Percentiles rank a stretch among this genome's conserved stretches.
phyloP scores from a whole-genome alignment of 371 early-diverging fungal species.

The Rhizopus microsporus region DNA sequence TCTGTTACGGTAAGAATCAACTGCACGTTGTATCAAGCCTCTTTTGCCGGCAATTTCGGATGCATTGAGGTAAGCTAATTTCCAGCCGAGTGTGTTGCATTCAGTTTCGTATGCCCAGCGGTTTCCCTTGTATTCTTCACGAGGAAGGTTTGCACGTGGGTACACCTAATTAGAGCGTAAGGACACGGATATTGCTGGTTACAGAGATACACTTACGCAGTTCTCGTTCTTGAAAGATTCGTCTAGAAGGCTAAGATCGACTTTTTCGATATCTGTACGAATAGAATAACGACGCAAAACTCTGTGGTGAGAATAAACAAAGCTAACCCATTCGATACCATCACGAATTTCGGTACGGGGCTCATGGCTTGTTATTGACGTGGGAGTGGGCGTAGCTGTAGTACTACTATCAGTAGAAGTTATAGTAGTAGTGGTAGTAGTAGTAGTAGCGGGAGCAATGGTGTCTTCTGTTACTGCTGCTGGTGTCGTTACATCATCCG shows the following conservation, averaged over 20 bases:
- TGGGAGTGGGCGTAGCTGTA: not conserved
- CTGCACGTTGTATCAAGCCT: conserved; percentile 92
- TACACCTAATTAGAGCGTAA: conserved; percentile 25
- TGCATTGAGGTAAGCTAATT: conserved; percentile 69
- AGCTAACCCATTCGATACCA: conserved; percentile 66
- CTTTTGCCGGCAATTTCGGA: conserved; percentile 81
- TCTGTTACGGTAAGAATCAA: conserved; percentile 89
- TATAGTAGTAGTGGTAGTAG: not conserved
- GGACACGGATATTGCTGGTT: not conserved
- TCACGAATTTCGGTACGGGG: conserved; percentile 32
- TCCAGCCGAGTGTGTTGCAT: conserved; percentile 40
- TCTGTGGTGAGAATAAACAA: conserved; percentile 65
- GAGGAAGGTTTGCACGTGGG: conserved; percentile 68
- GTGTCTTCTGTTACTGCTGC: not conserved
- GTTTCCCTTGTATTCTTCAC: conserved; percentile 77
- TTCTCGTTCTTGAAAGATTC: conserved; percentile 35
- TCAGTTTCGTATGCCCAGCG: conserved; percentile 50
- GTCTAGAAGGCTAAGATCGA: conserved; percentile 34
- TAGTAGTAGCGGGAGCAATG: conserved; percentile 2
- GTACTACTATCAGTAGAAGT: conserved; percentile 2
- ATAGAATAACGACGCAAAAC: conserved; percentile 64
- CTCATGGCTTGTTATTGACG: conserved; percentile 22
- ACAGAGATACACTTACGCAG: conserved; percentile 26
- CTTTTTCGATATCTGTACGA: conserved; percentile 76
- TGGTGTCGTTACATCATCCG: not conserved